Evolutionary conservation across 148 eudicot genomes (phyloP).

Genomic region (Cornus florida): DNA sequence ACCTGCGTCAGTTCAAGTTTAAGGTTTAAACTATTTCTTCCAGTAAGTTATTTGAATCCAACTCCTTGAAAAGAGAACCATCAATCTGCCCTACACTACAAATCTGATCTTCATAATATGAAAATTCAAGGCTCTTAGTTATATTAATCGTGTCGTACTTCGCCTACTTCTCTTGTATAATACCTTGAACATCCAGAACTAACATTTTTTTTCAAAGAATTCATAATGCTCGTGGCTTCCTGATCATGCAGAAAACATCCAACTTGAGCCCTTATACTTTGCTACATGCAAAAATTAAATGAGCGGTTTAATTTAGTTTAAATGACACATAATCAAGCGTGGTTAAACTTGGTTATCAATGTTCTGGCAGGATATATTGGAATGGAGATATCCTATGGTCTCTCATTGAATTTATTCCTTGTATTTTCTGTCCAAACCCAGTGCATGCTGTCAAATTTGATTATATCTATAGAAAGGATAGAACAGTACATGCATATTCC

Average conservation of each 20-base stretch:
- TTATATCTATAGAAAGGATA: slow-evolving; percentile 51
- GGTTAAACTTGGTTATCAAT: not conserved
- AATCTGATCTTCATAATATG: no score
- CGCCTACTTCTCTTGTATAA: no score
- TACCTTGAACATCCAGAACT: no score
- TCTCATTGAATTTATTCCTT: slow-evolving; percentile 40
- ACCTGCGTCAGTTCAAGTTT: no score
- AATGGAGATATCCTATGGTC: slow-evolving; percentile 55
- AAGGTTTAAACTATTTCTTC: no score
- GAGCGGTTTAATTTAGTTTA: not conserved
- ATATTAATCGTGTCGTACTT: no score
- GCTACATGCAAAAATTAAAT: not conserved
- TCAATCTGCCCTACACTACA: not conserved
- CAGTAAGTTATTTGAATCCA: no score
- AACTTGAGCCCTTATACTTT: not conserved
- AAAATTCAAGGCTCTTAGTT: no score
- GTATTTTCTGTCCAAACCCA: slow-evolving; percentile 40
- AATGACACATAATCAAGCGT: no score
- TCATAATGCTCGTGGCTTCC: not conserved
- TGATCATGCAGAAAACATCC: not conserved
- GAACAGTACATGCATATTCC: slow-evolving; percentile 56
- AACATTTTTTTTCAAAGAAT: no score
- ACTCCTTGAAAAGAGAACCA: no score
- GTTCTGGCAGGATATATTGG: slow-evolving; percentile 43
- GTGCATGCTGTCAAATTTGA: slow-evolving; percentile 34